Percentiles rank a stretch among this genome's conserved stretches.
phyloP scores from a whole-genome alignment of 352 stramenopile genomes.

The Phytopythium oedochilum region DNA sequence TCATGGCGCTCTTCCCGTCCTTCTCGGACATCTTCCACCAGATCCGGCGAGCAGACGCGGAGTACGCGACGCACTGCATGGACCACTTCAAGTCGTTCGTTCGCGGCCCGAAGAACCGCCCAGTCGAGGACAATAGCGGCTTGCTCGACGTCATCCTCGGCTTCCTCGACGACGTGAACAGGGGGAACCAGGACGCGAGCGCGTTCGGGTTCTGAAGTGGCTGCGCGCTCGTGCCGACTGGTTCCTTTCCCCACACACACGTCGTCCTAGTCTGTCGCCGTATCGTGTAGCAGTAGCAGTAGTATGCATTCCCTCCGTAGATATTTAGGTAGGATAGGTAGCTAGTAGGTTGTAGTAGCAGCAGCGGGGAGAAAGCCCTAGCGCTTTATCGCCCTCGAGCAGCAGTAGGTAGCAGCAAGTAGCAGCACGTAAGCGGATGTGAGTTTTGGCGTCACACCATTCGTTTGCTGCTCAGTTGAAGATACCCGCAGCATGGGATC shows the following conservation, averaged over 20 bases:
- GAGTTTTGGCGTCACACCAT: not conserved
- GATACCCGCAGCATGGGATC: too few species aligned
- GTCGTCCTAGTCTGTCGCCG: not conserved
- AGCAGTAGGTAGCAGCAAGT: constrained; percentile 1
- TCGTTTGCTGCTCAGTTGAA: too few species aligned
- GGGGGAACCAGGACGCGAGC: constrained; percentile 51
- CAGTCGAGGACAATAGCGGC: constrained; percentile 63
- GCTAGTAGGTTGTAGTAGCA: not conserved
- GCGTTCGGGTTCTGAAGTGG: constrained; percentile 73
- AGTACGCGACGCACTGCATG: constrained; percentile 85
- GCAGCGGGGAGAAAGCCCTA: not conserved
- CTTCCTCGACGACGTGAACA: constrained; percentile 68
- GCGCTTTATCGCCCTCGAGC: not conserved
- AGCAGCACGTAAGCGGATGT: not conserved
- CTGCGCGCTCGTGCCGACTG: not conserved
- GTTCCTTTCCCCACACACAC: not conserved
- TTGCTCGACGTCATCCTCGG: constrained; percentile 67
- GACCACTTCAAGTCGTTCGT: constrained; percentile 84
- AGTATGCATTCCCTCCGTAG: not conserved
- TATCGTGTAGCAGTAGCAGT: not conserved
- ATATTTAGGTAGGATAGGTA: constrained; percentile 3
- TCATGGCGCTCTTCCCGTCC: constrained; percentile 85
- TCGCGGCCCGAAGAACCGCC: constrained; percentile 79
- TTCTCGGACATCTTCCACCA: constrained; percentile 87
- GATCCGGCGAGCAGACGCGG: constrained; percentile 67